phyloP scores from a whole-genome alignment of 495 filamentous ascomycete genomes.

The Tuber magnatum region DNA sequence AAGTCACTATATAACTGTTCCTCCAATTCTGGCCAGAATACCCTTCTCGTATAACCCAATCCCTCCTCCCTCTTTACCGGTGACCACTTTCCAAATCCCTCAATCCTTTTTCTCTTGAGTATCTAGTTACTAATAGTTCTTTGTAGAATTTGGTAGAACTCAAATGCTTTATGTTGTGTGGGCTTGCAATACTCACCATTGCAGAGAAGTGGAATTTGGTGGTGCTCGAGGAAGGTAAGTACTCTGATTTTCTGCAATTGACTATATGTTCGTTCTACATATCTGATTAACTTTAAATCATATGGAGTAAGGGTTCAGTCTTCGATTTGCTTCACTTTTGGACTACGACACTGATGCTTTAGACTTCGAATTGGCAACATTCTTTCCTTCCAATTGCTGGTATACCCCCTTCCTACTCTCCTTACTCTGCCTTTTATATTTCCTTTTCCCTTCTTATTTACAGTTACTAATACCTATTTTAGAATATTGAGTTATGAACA shows the following conservation, averaged over 20 bases:
- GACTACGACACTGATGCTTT: background rate
- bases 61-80: background rate
- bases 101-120: background rate
- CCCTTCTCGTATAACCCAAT: background rate
- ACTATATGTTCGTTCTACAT: constrained; percentile 7
- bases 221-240: constrained; percentile 6
- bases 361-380: background rate
- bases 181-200: background rate
- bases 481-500: background rate
- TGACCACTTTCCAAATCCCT: background rate
- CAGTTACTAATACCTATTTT: background rate
- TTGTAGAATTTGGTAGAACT: constrained; percentile 5
- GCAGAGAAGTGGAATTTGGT: background rate
- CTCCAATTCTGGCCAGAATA: constrained; percentile 2
- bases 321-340: constrained; percentile 1
- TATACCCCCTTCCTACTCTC: background rate
- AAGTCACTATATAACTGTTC: background rate
- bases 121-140: constrained; percentile 9
- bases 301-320: background rate
- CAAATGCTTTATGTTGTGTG: constrained; percentile 1
- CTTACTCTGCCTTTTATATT: background rate
- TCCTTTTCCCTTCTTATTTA: background rate
- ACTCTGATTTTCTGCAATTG: constrained; percentile 8
- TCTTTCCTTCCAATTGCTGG: background rate
- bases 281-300: background rate